phyloP scores from a whole-genome alignment of 306 rosid species.

The Castanopsis chinensis region DNA sequence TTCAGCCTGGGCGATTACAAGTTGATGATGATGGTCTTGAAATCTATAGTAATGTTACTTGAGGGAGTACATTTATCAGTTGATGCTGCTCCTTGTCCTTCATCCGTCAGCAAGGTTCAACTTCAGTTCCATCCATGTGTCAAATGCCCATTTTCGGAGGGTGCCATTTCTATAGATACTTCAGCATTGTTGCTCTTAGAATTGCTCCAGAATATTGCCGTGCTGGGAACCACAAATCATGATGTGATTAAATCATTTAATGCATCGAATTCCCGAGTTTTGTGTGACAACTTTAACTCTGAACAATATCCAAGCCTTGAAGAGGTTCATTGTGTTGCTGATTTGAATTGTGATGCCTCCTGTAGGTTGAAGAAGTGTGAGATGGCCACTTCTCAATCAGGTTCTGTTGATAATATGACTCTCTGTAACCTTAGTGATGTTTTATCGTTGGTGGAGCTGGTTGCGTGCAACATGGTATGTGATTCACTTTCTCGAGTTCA shows the following conservation, averaged over 20 bases:
- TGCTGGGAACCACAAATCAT: conserved; percentile 6
- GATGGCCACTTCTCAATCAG: conserved; percentile 35
- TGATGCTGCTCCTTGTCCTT: conserved; percentile 35
- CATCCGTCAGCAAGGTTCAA: conserved; percentile 37
- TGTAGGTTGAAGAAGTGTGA: conserved; percentile 37
- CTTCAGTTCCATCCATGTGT: conserved; percentile 31
- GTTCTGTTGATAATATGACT: conserved; percentile 11
- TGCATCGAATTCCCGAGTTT: conserved; percentile 25
- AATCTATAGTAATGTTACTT: conserved; percentile 59
- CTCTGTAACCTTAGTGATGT: conserved; percentile 48
- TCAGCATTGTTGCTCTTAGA: conserved; percentile 53
- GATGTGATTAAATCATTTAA: conserved; percentile 21
- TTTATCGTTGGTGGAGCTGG: conserved; percentile 78
- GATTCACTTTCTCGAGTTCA: conserved; percentile 27
- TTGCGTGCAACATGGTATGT: conserved; percentile 65
- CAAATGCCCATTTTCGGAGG: conserved; percentile 63
- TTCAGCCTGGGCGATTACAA: conserved; percentile 35
- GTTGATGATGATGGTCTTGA: conserved; percentile 52
- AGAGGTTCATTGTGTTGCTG: conserved; percentile 15
- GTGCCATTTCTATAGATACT: conserved; percentile 51
- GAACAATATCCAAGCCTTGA: conserved; percentile 19
- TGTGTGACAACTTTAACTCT: conserved; percentile 22
- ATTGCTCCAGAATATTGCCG: conserved; percentile 33
- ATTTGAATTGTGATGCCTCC: conserved; percentile 29
- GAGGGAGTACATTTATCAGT: conserved; percentile 45